Evolutionary conservation across 1,284 basidiomycete species (phyloP).

Genomic region (Fomitopsis pinicola): DNA sequence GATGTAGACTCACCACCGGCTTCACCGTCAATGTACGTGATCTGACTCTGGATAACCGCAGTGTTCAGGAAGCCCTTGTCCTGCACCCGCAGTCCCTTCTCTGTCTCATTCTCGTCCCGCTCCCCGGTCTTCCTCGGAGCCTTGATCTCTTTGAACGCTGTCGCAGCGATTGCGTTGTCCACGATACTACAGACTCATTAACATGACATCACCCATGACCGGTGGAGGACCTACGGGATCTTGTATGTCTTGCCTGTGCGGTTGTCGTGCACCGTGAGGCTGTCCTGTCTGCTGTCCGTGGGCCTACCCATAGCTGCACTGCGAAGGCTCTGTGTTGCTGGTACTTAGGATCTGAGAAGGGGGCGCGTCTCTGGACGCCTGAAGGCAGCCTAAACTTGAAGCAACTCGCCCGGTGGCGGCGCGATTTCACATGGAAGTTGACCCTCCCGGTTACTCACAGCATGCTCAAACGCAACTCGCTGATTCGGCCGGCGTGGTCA

Average conservation of each 20-base stretch:
- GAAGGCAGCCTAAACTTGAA: not conserved
- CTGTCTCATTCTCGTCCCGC: slow-evolving; percentile 78
- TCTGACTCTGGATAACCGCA: slow-evolving; percentile 74
- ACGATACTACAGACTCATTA: slow-evolving; percentile 47
- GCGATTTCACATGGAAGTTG: slow-evolving; percentile 3
- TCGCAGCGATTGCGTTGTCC: slow-evolving; percentile 75
- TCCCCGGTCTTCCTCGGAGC: slow-evolving; percentile 55
- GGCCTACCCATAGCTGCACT: slow-evolving; percentile 44
- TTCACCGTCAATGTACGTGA: slow-evolving; percentile 88
- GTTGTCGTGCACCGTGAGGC: slow-evolving; percentile 75
- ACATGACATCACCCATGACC: not conserved
- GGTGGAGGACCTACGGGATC: slow-evolving; percentile 57
- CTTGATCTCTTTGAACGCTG: slow-evolving; percentile 74
- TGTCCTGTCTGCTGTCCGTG: slow-evolving; percentile 27
- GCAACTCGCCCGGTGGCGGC: not conserved
- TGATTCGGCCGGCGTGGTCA: not conserved
- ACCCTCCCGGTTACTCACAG: not conserved
- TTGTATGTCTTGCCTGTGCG: slow-evolving; percentile 77
- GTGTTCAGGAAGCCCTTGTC: slow-evolving; percentile 87
- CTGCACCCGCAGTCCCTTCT: slow-evolving; percentile 71
- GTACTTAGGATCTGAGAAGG: not conserved
- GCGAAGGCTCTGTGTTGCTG: not conserved
- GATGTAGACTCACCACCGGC: slow-evolving; percentile 48
- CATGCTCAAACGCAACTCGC: not conserved
- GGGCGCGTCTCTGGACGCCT: not conserved